These are phyloP conservation scores for Pseudogymnoascus pannorum DNA, from an alignment of 2,329 filamentous ascomycete genomes.

Conservation along the genomic window DNA sequence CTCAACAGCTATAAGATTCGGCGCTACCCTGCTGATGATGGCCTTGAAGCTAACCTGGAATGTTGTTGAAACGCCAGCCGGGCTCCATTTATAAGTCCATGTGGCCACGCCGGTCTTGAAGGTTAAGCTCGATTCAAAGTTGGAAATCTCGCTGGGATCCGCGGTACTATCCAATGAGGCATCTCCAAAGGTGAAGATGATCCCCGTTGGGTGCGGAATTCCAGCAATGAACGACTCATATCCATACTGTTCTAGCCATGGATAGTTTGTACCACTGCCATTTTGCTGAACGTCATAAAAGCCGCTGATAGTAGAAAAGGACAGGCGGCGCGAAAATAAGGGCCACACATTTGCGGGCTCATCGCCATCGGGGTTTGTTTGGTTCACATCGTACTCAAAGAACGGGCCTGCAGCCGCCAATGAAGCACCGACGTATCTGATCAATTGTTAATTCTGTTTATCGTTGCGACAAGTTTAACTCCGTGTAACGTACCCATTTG, in stretches of 20 bases:
- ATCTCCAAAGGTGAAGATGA: constrained; percentile 49
- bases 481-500: constrained; percentile 24
- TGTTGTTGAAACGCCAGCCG: constrained; percentile 36
- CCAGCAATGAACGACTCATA: constrained; percentile 65
- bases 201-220: constrained; percentile 59
- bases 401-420: constrained; percentile 26
- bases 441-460: background rate
- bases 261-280: constrained; percentile 55
- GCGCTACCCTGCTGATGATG: constrained; percentile 41
- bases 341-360: constrained; percentile 57
- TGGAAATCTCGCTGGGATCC: constrained; percentile 47
- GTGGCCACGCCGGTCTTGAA: constrained; percentile 54
- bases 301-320: constrained; percentile 60
- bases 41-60: constrained; percentile 54
- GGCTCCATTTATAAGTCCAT: constrained; percentile 62
- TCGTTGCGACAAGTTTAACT: background rate
- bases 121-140: constrained; percentile 55
- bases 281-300: constrained; percentile 56
- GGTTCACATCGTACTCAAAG: constrained; percentile 27
- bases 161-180: constrained; percentile 55
- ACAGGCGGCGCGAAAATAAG: constrained; percentile 53
- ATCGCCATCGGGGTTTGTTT: constrained; percentile 24
- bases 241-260: constrained; percentile 62
- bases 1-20: constrained; percentile 39
- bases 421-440: constrained; percentile 27